Conservation (phyloP, 2,329 filamentous ascomycete genomes). For the Colletotrichum plurivorum region DNA sequence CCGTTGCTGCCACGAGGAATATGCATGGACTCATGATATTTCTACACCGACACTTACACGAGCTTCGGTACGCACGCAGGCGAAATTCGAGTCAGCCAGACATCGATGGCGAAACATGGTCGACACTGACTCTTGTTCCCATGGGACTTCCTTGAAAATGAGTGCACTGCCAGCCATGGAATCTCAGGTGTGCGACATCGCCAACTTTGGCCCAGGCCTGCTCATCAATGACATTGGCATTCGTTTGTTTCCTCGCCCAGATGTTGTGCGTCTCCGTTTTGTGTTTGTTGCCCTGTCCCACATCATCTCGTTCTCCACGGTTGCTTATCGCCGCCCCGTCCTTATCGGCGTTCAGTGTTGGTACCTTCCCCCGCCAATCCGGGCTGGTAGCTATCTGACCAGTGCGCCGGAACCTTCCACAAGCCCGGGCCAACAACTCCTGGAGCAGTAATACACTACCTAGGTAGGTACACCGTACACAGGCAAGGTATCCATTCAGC, state of each 20-base stretch:
- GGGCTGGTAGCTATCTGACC: neutral
- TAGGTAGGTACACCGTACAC: too few species aligned
- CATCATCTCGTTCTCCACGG: constrained; percentile 8
- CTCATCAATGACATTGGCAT: too few species aligned
- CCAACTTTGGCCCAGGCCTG: too few species aligned
- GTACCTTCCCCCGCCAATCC: neutral
- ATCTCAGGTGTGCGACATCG: too few species aligned
- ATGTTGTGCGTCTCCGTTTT: constrained; percentile 16
- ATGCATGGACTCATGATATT: neutral
- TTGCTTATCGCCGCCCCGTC: constrained; percentile 23
- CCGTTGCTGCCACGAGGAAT: neutral
- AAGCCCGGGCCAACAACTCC: constrained; percentile 12
- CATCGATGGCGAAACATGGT: constrained; percentile 10
- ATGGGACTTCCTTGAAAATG: neutral
- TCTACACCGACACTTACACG: constrained; percentile 33
- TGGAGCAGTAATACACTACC: too few species aligned
- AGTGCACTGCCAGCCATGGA: neutral
- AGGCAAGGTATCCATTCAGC: neutral
- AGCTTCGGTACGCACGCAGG: neutral
- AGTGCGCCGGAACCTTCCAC: constrained; percentile 36
- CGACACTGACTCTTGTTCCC: constrained; percentile 1
- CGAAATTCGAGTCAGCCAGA: constrained; percentile 29
- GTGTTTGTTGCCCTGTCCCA: too few species aligned
- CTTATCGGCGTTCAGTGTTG: constrained; percentile 15
- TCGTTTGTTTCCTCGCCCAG: neutral